A percentile compares a stretch with the other conserved stretches of the same genome.
Conservation (phyloP, 2,329 filamentous ascomycete genomes). For the Aureobasidium leucospermi region DNA sequence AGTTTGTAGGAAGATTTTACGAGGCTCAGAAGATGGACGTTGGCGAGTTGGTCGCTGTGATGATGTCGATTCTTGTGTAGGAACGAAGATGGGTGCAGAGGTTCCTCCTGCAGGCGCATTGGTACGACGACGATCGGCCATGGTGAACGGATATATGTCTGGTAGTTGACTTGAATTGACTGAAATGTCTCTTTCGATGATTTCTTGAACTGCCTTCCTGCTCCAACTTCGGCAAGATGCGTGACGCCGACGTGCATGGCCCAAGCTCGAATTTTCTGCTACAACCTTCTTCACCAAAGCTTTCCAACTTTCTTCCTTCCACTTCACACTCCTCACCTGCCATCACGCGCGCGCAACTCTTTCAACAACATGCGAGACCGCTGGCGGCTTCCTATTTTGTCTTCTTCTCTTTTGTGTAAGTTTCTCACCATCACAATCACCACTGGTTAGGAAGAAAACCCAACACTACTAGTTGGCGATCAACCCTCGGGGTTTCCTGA, state of each 20-base stretch:
- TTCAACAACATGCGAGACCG: slow-evolving; percentile 9
- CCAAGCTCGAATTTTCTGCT: slow-evolving; percentile 13
- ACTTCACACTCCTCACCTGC: not conserved
- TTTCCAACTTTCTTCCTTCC: slow-evolving; percentile 1
- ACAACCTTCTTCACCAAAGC: slow-evolving; percentile 19
- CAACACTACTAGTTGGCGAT: slow-evolving; percentile 28
- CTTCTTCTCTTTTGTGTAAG: not conserved
- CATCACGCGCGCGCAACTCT: not conserved
- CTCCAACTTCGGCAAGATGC: slow-evolving; percentile 10
- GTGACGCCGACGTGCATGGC: not conserved
- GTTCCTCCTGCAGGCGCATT: slow-evolving; percentile 81
- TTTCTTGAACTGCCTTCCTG: slow-evolving; percentile 5
- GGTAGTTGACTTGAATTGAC: slow-evolving; percentile 14
- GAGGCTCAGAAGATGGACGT: slow-evolving; percentile 61
- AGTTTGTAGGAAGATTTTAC: slow-evolving; percentile 87
- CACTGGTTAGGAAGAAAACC: slow-evolving; percentile 18
- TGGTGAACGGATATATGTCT: slow-evolving; percentile 28
- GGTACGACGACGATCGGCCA: slow-evolving; percentile 81
- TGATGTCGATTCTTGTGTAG: slow-evolving; percentile 39
- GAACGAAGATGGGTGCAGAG: slow-evolving; percentile 61
- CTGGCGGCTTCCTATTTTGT: not conserved
- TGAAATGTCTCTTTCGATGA: not conserved
- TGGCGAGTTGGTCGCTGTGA: slow-evolving; percentile 46
- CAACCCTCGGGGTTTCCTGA: slow-evolving; percentile 22
- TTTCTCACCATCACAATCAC: not conserved